Base-by-base conservation (phyloP, 768 basidiomycete species). In the Pleurotus tuber-regium region DNA sequence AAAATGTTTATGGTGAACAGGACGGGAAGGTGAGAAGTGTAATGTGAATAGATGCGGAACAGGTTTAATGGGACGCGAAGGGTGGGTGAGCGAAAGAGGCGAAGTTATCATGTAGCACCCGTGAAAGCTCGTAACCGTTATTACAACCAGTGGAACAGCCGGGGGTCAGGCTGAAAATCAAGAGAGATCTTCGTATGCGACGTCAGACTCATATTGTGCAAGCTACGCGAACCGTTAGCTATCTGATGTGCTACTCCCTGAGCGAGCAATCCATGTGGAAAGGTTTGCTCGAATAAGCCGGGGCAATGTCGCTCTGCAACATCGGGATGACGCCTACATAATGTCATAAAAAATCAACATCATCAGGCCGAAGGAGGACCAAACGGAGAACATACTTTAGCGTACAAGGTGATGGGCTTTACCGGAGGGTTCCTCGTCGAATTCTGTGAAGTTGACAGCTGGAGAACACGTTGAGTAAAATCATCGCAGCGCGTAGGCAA, bases 381-480 rank as follows among this genome's bases (percentile, higher is more conserved):
- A n/a, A n/a, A 31, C 36, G 18, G 8, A 19, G 24, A 19, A 55
- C 85, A 57, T 51, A 90, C 89, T 87, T 92, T 51, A 92, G 10
- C 90, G 73, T 1, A 87, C 88, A 50, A 91, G 87, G 29, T 92
- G 74, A 51, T 77, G 79, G 23, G 90, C 90, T 50, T 78, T 70
- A 2, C 90, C 90, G 0, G 82, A 83, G 0, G 84, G 82, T 59
- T 85, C 79, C 18, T 70, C 70, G 56, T 84, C 82, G 58, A 89
- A 92, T 59, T 92, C 90, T 1, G 76, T 60, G 58, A 86, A 90
- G 63, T 92, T 92, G 14, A 91, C 82, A n/a, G 90, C 90, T 92
- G 52, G 0, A 31, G 18, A 24, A 40, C 18, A 2, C 30, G 11
- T 6, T 5, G 5, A 6, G 44, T 3, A 21, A 14, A 29, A 18